These are phyloP conservation scores for Kluyveromyces aestuarii DNA, from an alignment of 805 yeast genomes.

Conservation along the genomic window DNA sequence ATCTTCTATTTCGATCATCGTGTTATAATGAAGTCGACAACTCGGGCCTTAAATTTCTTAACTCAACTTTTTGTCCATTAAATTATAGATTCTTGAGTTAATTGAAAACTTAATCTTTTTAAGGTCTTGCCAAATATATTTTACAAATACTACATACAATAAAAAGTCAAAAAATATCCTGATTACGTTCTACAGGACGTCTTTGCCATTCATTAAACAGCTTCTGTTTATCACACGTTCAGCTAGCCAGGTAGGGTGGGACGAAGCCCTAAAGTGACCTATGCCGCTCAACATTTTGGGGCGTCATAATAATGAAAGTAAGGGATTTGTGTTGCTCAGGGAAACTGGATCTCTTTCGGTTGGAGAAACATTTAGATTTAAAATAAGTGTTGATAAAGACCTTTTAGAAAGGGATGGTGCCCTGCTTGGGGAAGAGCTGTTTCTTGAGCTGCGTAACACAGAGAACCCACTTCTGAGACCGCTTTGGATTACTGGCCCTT, in stretches of 20 bases:
- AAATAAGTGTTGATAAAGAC: slow-evolving; percentile 13
- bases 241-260: background rate
- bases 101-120: no score
- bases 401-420: slow-evolving; percentile 9
- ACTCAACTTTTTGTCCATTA: no score
- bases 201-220: no score
- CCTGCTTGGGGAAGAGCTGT: slow-evolving; percentile 7
- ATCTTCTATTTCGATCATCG: background rate
- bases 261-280: background rate
- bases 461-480: slow-evolving; percentile 73
- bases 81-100: no score
- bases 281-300: background rate
- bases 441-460: slow-evolving; percentile 53
- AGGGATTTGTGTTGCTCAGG: background rate
- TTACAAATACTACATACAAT: no score
- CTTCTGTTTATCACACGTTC: no score
- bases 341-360: slow-evolving; percentile 9
- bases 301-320: background rate
- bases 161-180: no score
- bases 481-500: slow-evolving; percentile 85
- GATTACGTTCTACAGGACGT: no score
- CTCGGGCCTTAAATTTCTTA: no score
- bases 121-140: no score
- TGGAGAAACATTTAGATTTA: slow-evolving; percentile 24
- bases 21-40: no score